Base-by-base conservation (phyloP, 2,329 filamentous ascomycete genomes). In the Cladosporium sp. region DNA sequence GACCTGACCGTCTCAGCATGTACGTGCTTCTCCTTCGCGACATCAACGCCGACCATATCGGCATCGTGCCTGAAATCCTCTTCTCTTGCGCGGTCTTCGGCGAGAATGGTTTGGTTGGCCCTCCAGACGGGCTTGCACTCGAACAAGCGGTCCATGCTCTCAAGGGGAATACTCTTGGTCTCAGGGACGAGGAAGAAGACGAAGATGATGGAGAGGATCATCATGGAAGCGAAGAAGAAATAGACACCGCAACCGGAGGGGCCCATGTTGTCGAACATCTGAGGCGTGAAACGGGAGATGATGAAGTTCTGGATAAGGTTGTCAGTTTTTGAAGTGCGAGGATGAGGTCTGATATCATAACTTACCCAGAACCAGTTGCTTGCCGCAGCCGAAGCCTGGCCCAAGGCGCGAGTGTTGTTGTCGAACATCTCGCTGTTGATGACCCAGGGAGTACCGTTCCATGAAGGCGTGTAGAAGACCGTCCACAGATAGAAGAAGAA, bases 401-500 rank as follows among this genome's bases (percentile, higher is more conserved):
- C 86, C 0, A 90, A 75, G 0, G 82, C 81, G 49, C 84, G 77
- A 19, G 81, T 80, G 69, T 84, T 85, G 58, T 82, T 79, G 61
- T 85, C 80, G 67, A 89, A 89, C 75, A 90, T 89, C 68, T 90
- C 85, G 0, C 66, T 68, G 72, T 87, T 87, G 63, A 87, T 71
- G 18, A 90, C 35, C 90, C 67, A 65, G 60, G 14, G 63, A 7
- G 45, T 43, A 18, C 56, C 59, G 43, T 62, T 62, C 62, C 62
- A 64, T 1, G 57, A 67, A 1, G 71, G 84, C 0, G 83, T 86
- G 70, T 88, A 89, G 66, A 84, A 83, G 0, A 78, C 80, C 0
- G 85, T 87, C 81, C 83, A 88, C 0, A 88, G 74, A 63, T 87
- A 88, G 72, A 88, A 86, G 74, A 88, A 86, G 68, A 84, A 82